These are phyloP conservation scores for Pythium plurisporium DNA, from an alignment of 352 stramenopile species.

Conservation along the genomic window DNA sequence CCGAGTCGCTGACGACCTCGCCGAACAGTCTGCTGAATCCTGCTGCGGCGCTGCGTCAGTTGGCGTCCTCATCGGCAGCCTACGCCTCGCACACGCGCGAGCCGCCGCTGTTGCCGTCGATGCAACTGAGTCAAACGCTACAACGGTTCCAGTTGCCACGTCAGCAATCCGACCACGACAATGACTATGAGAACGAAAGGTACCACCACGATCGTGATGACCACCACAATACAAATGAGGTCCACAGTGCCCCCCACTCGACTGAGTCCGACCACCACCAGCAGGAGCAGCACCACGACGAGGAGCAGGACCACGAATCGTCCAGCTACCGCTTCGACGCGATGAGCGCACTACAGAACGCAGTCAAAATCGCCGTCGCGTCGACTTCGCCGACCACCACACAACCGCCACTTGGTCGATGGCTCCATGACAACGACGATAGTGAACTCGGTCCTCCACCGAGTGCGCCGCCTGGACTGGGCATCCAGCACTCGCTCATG, in stretches of 20 bases:
- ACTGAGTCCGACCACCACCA: too few relatives aligned
- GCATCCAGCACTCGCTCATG: conserved; percentile 77
- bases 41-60: conserved; percentile 43
- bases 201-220: conserved; percentile 8
- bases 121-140: conserved; percentile 6
- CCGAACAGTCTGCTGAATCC: conserved; percentile 16
- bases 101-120: conserved; percentile 6
- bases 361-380: conserved; percentile 22
- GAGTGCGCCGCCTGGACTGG: conserved; percentile 48
- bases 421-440: conserved; percentile 15
- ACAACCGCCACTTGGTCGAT: neutral
- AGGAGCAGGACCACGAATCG: neutral
- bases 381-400: conserved; percentile 8
- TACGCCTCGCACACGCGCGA: conserved; percentile 27
- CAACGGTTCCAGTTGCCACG: neutral
- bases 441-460: conserved; percentile 60
- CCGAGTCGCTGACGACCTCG: neutral
- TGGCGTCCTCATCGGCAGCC: conserved; percentile 47
- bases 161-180: conserved; percentile 3
- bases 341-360: conserved; percentile 52
- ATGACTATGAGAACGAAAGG: neutral
- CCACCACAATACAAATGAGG: neutral
- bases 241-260: too few relatives aligned
- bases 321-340: conserved; percentile 49
- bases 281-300: neutral